Percentiles rank a stretch among this genome's conserved stretches.
Evolutionary conservation across 2,329 filamentous ascomycete species (phyloP).

Genomic region (Akanthomyces dipterigenus): DNA sequence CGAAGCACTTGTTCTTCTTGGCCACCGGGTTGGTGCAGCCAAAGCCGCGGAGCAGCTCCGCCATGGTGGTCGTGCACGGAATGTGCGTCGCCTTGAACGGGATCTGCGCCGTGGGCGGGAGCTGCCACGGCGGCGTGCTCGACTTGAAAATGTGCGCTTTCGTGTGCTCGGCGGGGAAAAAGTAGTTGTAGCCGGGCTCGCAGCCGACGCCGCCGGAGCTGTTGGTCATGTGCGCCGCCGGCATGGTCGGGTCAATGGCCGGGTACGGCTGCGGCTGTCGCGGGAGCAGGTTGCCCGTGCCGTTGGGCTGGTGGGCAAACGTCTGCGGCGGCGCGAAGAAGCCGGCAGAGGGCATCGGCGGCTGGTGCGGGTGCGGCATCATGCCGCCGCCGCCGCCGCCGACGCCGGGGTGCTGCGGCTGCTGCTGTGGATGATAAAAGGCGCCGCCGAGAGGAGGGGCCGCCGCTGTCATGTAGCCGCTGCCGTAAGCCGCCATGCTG

Average conservation of each 20-base stretch:
- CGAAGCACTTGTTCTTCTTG: conserved; percentile 51
- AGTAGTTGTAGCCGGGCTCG: conserved; percentile 58
- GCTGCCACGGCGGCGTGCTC: conserved; percentile 45
- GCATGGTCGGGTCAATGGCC: conserved; percentile 36
- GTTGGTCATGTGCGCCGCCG: conserved; percentile 50
- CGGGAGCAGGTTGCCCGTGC: conserved; percentile 26
- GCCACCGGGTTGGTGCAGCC: conserved; percentile 45
- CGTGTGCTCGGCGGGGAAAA: conserved; percentile 51
- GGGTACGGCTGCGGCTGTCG: conserved; percentile 39
- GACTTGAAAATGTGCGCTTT: conserved; percentile 54
- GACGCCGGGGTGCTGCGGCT: neutral
- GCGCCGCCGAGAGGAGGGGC: neutral
- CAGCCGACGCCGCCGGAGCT: conserved; percentile 50
- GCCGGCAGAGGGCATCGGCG: conserved; percentile 18
- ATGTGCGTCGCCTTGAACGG: conserved; percentile 45
- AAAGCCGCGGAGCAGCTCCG: conserved; percentile 51
- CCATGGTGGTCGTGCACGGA: conserved; percentile 45
- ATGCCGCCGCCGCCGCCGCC: no score
- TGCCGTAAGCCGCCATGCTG: conserved; percentile 21
- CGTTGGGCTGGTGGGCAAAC: conserved; percentile 32
- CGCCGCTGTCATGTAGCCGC: conserved; percentile 15
- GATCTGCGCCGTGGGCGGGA: conserved; percentile 34
- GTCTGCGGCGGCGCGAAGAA: conserved; percentile 21
- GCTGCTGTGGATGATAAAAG: no score
- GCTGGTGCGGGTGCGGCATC: neutral